phyloP scores from a whole-genome alignment of 106 monocot species.

The Amphibolis antarctica region DNA sequence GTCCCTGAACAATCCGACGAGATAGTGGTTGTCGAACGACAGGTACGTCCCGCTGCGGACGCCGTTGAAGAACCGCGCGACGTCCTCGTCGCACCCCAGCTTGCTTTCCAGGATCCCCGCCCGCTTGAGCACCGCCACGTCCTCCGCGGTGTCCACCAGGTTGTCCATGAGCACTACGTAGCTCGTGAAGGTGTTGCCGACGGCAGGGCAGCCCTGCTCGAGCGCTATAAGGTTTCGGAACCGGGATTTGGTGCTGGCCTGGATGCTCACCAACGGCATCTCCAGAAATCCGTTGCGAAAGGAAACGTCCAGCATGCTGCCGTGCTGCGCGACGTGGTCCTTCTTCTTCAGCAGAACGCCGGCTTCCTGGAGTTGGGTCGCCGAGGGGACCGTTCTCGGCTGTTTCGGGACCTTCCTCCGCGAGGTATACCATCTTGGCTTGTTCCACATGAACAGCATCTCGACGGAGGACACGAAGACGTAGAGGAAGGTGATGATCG shows the following conservation, averaged over 20 bases:
- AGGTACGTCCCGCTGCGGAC: neutral
- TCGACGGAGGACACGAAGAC: neutral
- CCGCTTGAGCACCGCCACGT: slow-evolving; percentile 17
- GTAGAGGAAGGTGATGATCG: neutral
- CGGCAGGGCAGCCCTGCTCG: slow-evolving; percentile 12
- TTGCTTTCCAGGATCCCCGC: slow-evolving; percentile 10
- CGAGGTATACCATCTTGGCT: neutral
- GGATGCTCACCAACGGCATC: slow-evolving; percentile 15
- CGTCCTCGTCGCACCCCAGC: slow-evolving; percentile 13
- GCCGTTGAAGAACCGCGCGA: slow-evolving; percentile 12
- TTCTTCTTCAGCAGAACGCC: slow-evolving; percentile 23
- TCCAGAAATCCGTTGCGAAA: slow-evolving; percentile 12
- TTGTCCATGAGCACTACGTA: slow-evolving; percentile 26
- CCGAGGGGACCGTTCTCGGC: slow-evolving; percentile 10
- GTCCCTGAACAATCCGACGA: neutral
- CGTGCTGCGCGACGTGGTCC: neutral
- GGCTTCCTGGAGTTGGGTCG: slow-evolving; percentile 15
- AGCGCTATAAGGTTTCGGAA: slow-evolving; percentile 31
- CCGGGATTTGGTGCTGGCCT: neutral
- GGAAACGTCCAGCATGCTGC: slow-evolving; percentile 9
- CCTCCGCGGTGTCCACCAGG: slow-evolving; percentile 18
- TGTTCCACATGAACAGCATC: neutral
- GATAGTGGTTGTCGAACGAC: neutral
- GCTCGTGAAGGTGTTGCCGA: slow-evolving; percentile 2
- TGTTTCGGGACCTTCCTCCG: neutral